Conservation (phyloP, 768 basidiomycete species). For the Boletus pseudopeckii region DNA sequence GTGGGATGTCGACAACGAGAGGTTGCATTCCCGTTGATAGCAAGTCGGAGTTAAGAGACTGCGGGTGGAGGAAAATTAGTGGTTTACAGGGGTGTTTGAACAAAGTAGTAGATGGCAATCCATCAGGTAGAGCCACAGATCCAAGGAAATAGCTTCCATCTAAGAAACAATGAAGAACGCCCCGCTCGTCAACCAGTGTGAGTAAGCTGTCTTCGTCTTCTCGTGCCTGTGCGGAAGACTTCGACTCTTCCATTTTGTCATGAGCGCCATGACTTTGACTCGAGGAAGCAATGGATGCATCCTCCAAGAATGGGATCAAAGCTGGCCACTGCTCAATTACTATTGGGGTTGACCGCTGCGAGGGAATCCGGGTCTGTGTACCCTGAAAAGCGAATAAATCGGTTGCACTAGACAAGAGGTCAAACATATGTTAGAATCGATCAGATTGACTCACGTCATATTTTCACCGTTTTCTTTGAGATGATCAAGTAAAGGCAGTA, state of each 20-base stretch:
- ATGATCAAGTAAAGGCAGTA: slow-evolving; percentile 68
- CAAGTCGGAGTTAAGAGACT: slow-evolving; percentile 24
- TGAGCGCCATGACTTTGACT: slow-evolving; percentile 31
- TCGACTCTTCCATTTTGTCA: slow-evolving; percentile 27
- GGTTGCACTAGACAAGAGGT: slow-evolving; percentile 51
- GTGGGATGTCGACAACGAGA: slow-evolving; percentile 48
- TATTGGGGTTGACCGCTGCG: slow-evolving; percentile 49
- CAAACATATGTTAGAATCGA: slow-evolving; percentile 6
- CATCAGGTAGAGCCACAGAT: slow-evolving; percentile 35
- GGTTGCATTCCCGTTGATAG: slow-evolving; percentile 37
- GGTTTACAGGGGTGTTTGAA: slow-evolving; percentile 46
- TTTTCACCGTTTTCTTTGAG: slow-evolving; percentile 65
- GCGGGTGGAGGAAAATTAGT: slow-evolving; percentile 49
- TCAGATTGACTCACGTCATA: slow-evolving; percentile 49
- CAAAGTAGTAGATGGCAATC: slow-evolving; percentile 28
- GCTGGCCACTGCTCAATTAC: slow-evolving; percentile 69
- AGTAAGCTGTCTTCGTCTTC: slow-evolving; percentile 65
- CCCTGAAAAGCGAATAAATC: slow-evolving; percentile 82
- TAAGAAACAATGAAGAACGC: slow-evolving; percentile 61
- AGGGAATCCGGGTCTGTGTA: slow-evolving; percentile 47
- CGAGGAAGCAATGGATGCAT: slow-evolving; percentile 59
- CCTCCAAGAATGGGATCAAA: slow-evolving; percentile 49
- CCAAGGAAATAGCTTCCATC: slow-evolving; percentile 79
- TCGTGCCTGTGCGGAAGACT: slow-evolving; percentile 27
- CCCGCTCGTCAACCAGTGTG: slow-evolving; percentile 53